Conservation (phyloP, 768 basidiomycete species). For the Lepiota venenata region DNA sequence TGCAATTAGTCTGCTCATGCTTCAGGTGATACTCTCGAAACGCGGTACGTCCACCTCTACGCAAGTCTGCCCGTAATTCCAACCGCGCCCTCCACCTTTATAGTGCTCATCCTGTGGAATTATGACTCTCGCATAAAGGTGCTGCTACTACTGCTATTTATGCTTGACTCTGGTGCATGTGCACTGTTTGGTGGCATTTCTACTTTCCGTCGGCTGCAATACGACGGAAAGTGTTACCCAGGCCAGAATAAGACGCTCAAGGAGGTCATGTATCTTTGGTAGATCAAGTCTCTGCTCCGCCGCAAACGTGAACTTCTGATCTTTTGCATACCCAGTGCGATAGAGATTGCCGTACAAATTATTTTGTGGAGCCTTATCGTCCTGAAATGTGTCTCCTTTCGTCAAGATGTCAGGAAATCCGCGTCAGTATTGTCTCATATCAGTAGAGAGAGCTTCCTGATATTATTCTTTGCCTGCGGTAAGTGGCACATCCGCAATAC, state of each 20-base stretch:
- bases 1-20: not conserved
- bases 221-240: not conserved
- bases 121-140: not conserved
- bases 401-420: not conserved
- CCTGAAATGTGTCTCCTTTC: not conserved
- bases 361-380: not conserved
- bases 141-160: not conserved
- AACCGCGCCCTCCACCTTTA: not conserved
- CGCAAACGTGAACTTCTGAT: not conserved
- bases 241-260: not conserved
- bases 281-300: not conserved
- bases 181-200: not conserved
- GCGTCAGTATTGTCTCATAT: not conserved
- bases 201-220: not conserved
- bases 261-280: not conserved
- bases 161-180: not conserved
- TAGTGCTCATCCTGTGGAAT: conserved; percentile 2
- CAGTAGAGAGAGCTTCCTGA: not conserved
- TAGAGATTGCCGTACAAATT: not conserved
- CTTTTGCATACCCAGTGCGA: not conserved
- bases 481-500: not conserved
- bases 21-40: not conserved
- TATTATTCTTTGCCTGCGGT: not conserved
- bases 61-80: not conserved
- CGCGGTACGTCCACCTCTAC: not conserved